phyloP scores from a whole-genome alignment of 306 rosid genomes.

The Glycine soja region DNA sequence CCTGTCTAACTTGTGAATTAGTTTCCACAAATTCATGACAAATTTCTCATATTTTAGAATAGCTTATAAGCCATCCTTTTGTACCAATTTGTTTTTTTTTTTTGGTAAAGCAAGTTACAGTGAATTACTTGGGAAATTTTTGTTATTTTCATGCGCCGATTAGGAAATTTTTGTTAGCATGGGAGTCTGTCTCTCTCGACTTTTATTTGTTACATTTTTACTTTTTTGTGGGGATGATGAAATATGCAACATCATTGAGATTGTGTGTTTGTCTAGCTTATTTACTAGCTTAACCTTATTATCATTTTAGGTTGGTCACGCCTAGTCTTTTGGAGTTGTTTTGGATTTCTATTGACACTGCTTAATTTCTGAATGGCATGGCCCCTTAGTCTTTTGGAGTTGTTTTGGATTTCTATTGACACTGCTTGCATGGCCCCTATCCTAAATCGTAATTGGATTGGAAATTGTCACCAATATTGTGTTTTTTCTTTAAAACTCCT shows the following conservation, averaged over 20 bases:
- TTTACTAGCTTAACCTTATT: background rate
- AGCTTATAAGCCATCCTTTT: slow-evolving; percentile 18
- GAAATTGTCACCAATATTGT: too few species aligned
- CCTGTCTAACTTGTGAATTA: slow-evolving; percentile 25
- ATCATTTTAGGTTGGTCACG: background rate
- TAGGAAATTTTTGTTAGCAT: slow-evolving; percentile 29
- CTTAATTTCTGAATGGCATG: slow-evolving; percentile 25
- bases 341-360: background rate
- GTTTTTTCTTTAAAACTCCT: background rate
- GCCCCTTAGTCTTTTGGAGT: background rate
- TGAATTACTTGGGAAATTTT: slow-evolving; percentile 35
- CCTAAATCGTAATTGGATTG: background rate
- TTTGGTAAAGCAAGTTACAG: slow-evolving; percentile 39
- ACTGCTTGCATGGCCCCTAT: background rate
- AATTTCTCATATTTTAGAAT: background rate
- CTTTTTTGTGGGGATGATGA: background rate
- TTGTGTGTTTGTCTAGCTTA: too few species aligned
- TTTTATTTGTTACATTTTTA: slow-evolving; percentile 4
- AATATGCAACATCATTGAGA: background rate
- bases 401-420: background rate
- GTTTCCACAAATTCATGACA: slow-evolving; percentile 10
- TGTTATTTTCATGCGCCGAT: slow-evolving; percentile 38
- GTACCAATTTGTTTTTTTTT: background rate
- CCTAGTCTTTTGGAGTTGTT: background rate
- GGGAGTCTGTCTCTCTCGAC: slow-evolving; percentile 36